Conservation (phyloP, 78 protist species). For the Protostelium mycophagum region DNA sequence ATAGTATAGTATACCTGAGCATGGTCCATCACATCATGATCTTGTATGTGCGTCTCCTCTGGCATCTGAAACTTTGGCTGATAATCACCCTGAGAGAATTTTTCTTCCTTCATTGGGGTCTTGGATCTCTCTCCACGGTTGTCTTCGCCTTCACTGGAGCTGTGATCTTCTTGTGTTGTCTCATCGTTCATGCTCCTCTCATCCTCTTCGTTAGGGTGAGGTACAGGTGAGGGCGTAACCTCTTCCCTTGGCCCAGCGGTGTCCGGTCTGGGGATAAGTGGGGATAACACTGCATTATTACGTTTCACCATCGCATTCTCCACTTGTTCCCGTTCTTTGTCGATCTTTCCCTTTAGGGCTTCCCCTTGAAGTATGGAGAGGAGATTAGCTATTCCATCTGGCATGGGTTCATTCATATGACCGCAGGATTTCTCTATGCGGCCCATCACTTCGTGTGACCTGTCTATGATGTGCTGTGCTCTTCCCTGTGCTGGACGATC, state of each 20-base stretch:
- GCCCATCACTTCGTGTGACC: background rate
- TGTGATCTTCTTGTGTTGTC: background rate
- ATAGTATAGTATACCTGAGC: too few species aligned
- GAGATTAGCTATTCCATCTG: background rate
- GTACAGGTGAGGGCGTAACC: too few species aligned
- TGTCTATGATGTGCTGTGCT: background rate
- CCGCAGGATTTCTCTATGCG: background rate
- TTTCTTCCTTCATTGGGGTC: background rate
- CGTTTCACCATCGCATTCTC: background rate
- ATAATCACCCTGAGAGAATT: background rate
- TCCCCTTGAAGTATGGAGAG: background rate
- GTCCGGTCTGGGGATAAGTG: too few species aligned
- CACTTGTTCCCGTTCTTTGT: background rate
- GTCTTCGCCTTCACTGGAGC: background rate
- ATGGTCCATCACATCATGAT: background rate
- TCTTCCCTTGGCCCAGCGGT: too few species aligned
- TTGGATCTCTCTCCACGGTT: background rate
- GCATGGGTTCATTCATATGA: background rate
- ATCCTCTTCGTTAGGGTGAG: background rate
- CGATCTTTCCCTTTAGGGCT: background rate
- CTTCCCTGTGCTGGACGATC: background rate
- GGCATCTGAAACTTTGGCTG: background rate
- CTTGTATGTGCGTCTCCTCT: background rate
- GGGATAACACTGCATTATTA: too few species aligned
- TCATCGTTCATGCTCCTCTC: background rate